phyloP scores from a whole-genome alignment of 495 filamentous ascomycete species.

The Annulohypoxylon nitens region DNA sequence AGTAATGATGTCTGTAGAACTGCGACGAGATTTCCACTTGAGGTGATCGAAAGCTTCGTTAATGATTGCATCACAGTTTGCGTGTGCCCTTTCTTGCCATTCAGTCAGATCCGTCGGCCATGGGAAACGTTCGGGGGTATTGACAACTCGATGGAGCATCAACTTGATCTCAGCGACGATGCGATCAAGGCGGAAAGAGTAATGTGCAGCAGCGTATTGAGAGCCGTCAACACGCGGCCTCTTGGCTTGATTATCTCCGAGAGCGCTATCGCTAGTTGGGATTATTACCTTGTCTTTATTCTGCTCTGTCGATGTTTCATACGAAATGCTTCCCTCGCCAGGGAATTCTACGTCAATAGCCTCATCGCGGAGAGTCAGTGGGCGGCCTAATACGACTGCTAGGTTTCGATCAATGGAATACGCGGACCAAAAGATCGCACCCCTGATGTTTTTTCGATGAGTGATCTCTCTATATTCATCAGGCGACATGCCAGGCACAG shows the following conservation, averaged over 20 bases:
- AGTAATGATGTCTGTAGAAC: slow-evolving; percentile 37
- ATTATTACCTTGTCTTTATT: neutral
- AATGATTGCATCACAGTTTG: slow-evolving; percentile 50
- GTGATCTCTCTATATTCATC: slow-evolving; percentile 52
- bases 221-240: slow-evolving; percentile 9
- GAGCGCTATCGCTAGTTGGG: neutral
- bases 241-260: slow-evolving; percentile 4
- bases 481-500: slow-evolving; percentile 46
- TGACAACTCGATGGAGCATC: slow-evolving; percentile 60
- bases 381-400: slow-evolving; percentile 62
- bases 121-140: slow-evolving; percentile 43
- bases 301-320: neutral
- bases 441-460: slow-evolving; percentile 58
- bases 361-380: slow-evolving; percentile 62
- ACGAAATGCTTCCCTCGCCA: slow-evolving; percentile 23
- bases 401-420: slow-evolving; percentile 62
- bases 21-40: slow-evolving; percentile 13
- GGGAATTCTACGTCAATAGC: slow-evolving; percentile 61
- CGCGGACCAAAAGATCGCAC: slow-evolving; percentile 62
- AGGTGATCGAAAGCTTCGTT: slow-evolving; percentile 48
- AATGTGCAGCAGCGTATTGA: slow-evolving; percentile 48
- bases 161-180: slow-evolving; percentile 65
- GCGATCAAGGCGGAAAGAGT: slow-evolving; percentile 57
- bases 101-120: slow-evolving; percentile 24
- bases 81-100: slow-evolving; percentile 58